Evolutionary conservation across 1,139 yeast species (phyloP).

Genomic region (Kodamaea arcana): DNA sequence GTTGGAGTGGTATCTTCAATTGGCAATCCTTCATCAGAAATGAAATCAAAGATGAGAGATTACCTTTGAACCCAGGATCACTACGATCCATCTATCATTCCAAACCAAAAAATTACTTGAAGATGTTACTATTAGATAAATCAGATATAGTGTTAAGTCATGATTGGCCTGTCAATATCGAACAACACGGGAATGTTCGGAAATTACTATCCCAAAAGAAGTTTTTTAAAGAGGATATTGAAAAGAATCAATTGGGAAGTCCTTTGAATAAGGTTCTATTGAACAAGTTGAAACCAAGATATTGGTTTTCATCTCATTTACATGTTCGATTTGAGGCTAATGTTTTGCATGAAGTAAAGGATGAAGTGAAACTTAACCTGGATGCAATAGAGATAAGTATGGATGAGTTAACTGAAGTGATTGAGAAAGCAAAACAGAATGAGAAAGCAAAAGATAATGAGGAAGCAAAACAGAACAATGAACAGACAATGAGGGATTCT

Average conservation of each 20-base stretch:
- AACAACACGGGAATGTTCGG: slow-evolving; percentile 53
- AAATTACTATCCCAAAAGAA: slow-evolving; percentile 56
- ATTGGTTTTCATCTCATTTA: slow-evolving; percentile 89
- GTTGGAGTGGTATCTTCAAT: slow-evolving; percentile 82
- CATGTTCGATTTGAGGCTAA: slow-evolving; percentile 71
- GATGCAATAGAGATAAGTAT: slow-evolving; percentile 9
- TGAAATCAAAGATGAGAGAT: slow-evolving; percentile 24
- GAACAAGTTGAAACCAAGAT: slow-evolving; percentile 51
- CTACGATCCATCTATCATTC: slow-evolving; percentile 71
- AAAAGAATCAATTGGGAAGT: slow-evolving; percentile 62
- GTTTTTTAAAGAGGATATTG: slow-evolving; percentile 62
- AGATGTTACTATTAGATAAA: slow-evolving; percentile 39
- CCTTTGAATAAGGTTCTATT: slow-evolving; percentile 64
- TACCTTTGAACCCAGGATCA: slow-evolving; percentile 47
- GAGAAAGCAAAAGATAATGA: not conserved
- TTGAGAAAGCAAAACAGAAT: not conserved
- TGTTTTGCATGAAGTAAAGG: slow-evolving; percentile 23
- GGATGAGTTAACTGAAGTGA: slow-evolving; percentile 1
- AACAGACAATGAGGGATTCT: not conserved
- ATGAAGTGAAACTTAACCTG: not conserved
- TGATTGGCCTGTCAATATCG: slow-evolving; percentile 93
- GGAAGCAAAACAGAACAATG: not conserved
- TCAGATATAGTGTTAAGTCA: slow-evolving; percentile 66
- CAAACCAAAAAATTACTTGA: slow-evolving; percentile 58
- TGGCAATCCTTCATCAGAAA: slow-evolving; percentile 25